Evolutionary conservation across 2,329 filamentous ascomycete species (phyloP).

Genomic region (Penicillium sp.): DNA sequence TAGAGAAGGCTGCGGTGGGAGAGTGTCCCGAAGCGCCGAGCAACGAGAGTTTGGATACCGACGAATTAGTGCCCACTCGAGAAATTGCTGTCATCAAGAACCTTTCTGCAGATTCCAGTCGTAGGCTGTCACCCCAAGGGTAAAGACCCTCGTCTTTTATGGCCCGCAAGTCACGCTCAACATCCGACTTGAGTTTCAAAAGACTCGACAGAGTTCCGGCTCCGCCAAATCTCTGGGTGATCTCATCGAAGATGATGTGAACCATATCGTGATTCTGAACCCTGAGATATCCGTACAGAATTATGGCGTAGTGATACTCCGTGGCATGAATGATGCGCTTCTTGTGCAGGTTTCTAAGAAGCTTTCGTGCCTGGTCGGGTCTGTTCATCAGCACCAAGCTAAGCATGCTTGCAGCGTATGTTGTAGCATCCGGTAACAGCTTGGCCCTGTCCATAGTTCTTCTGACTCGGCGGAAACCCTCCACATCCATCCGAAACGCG

Average conservation of each 20-base stretch:
- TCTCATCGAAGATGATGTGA: conserved; percentile 46
- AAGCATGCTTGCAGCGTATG: conserved; percentile 59
- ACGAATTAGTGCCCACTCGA: conserved; percentile 37
- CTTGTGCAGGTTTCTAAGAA: conserved; percentile 42
- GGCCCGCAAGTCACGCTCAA: conserved; percentile 32
- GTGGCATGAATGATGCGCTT: conserved; percentile 37
- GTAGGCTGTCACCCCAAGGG: conserved; percentile 13
- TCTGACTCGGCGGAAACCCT: conserved; percentile 51
- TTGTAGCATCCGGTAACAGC: conserved; percentile 52
- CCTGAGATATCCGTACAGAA: conserved; percentile 49
- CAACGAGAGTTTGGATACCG: conserved; percentile 42
- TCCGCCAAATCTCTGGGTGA: conserved; percentile 33
- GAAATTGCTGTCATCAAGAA: conserved; percentile 34
- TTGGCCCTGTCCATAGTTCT: conserved; percentile 50
- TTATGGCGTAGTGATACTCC: conserved; percentile 44
- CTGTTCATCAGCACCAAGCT: conserved; percentile 50
- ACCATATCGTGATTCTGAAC: conserved; percentile 47
- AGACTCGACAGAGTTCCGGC: conserved; percentile 33
- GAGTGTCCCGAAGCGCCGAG: conserved; percentile 30
- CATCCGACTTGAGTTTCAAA: conserved; percentile 33
- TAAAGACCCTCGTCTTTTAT: conserved; percentile 9
- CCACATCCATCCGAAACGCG: conserved; percentile 57
- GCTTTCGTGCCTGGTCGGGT: conserved; percentile 52
- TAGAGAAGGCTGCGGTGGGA: conserved; percentile 42
- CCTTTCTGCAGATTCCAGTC: conserved; percentile 34